Percentiles rank a stretch among this genome's conserved stretches.
Conservation (phyloP, 2,329 filamentous ascomycete species). For the Beauveria bassiana region DNA sequence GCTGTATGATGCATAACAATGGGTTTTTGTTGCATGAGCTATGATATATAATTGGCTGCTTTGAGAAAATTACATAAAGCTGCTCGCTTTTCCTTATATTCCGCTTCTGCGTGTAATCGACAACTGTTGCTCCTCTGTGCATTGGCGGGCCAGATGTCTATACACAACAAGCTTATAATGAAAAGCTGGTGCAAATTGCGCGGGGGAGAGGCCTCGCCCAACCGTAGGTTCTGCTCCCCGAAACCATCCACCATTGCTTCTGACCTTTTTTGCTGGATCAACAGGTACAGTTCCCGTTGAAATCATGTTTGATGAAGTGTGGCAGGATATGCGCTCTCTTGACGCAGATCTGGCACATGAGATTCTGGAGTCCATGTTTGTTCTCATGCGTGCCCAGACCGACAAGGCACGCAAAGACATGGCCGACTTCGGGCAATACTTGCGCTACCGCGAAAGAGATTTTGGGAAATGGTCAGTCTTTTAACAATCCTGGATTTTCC, state of each 20-base stretch:
- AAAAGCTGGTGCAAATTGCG: not conserved
- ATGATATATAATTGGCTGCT: no score
- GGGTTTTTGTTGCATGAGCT: no score
- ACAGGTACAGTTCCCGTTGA: not conserved
- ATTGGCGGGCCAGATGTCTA: no score
- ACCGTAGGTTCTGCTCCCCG: no score
- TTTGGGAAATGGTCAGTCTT: not conserved
- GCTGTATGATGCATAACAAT: no score
- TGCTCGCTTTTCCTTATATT: no score
- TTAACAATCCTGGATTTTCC: not conserved
- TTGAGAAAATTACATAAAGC: no score
- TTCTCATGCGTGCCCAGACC: not conserved
- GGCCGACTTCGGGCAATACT: not conserved
- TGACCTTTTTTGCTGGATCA: no score
- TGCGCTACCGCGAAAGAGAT: not conserved
- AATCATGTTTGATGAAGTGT: not conserved
- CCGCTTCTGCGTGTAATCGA: no score
- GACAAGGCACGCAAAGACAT: not conserved
- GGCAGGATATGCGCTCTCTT: not conserved
- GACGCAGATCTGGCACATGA: not conserved
- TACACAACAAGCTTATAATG: not conserved
- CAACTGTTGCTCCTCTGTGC: no score
- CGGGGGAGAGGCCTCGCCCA: not conserved
- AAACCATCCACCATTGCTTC: no score
- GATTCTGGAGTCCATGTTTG: not conserved